Evolutionary conservation across 371 early-diverging fungal genomes (phyloP).

Genomic region (Mortierella sp.): DNA sequence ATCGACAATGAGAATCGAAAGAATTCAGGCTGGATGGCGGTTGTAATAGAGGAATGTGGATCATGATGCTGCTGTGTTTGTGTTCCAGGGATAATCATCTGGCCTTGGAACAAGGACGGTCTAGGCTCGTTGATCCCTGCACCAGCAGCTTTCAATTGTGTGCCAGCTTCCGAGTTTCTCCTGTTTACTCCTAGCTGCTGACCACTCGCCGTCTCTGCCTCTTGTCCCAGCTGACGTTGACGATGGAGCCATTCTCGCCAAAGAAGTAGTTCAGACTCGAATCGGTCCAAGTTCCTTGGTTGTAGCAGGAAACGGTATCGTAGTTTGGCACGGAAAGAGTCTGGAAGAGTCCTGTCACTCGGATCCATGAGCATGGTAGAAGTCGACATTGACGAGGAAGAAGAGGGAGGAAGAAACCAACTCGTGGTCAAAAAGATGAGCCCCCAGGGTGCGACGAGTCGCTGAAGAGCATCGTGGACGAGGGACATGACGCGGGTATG

Average conservation of each 20-base stretch:
- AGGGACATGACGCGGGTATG: constrained; percentile 27
- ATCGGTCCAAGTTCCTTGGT: constrained; percentile 26
- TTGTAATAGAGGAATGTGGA: not conserved
- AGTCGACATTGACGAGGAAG: not conserved
- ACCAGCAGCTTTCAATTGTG: not conserved
- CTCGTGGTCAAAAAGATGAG: constrained; percentile 38
- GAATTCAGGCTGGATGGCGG: constrained; percentile 13
- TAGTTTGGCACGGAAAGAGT: constrained; percentile 24
- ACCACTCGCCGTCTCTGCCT: not conserved
- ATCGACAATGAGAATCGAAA: constrained; percentile 50
- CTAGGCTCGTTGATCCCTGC: not conserved
- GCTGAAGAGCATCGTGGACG: constrained; percentile 28
- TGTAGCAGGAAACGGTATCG: constrained; percentile 46
- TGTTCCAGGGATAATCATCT: constrained; percentile 35
- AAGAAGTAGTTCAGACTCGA: constrained; percentile 23
- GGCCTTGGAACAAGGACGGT: constrained; percentile 34
- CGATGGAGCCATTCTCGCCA: constrained; percentile 9
- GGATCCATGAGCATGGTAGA: not conserved
- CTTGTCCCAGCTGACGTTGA: not conserved
- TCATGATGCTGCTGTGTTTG: not conserved
- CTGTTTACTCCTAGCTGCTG: not conserved
- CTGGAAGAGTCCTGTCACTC: constrained; percentile 36
- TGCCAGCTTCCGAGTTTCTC: not conserved
- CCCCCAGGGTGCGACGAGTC: constrained; percentile 32
- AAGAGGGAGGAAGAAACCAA: constrained; percentile 24